phyloP scores from a whole-genome alignment of 2,329 filamentous ascomycete species.

The Pseudopyricularia cyperi region DNA sequence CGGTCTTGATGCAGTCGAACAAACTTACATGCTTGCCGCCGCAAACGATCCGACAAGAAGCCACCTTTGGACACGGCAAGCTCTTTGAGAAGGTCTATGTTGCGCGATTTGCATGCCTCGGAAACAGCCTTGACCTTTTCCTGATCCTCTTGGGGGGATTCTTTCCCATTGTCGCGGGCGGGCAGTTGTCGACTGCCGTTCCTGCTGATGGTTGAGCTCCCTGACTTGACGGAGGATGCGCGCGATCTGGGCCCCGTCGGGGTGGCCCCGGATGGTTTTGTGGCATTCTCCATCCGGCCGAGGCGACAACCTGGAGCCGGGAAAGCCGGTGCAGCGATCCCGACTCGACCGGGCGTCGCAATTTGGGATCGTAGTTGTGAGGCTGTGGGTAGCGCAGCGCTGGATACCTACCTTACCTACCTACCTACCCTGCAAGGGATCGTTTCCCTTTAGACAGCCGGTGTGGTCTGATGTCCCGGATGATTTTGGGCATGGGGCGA shows the following conservation, averaged over 20 bases:
- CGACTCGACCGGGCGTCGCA: neutral
- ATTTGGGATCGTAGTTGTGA: too few species aligned
- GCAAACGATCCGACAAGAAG: conserved; percentile 52
- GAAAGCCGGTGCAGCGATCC: neutral
- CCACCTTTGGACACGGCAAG: conserved; percentile 54
- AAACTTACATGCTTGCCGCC: conserved; percentile 64
- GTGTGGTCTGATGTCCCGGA: too few species aligned
- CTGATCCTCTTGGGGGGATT: neutral
- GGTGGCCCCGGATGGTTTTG: neutral
- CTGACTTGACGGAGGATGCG: neutral
- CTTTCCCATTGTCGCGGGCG: neutral
- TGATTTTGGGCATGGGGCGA: too few species aligned
- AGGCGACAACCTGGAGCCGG: neutral
- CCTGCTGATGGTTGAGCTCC: neutral
- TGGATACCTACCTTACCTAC: too few species aligned
- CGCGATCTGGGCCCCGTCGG: neutral
- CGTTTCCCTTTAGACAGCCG: too few species aligned
- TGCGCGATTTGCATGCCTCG: conserved; percentile 44
- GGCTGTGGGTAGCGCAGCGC: too few species aligned
- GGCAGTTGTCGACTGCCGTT: neutral
- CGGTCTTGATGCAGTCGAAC: neutral
- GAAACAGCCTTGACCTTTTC: conserved; percentile 34
- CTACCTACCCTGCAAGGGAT: too few species aligned
- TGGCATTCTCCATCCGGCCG: neutral
- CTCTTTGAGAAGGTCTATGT: conserved; percentile 40